Evolutionary conservation across 2,329 filamentous ascomycete species (phyloP), one percentile per base, ranked within the genome.

Genomic region (Dothiorella sarmentorum): DNA sequence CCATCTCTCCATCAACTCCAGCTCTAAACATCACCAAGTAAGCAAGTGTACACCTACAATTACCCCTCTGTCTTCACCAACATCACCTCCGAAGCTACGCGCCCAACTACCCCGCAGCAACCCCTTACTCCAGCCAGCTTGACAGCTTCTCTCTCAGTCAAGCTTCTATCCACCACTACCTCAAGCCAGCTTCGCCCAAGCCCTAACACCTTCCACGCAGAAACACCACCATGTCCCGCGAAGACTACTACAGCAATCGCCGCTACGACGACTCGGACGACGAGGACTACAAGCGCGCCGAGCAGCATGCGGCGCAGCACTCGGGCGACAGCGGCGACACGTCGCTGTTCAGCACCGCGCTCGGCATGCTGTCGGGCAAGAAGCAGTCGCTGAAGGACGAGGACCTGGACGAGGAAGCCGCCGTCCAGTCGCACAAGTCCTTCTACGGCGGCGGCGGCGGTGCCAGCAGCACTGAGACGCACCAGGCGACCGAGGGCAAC

Each of bases 381-480:
- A 78, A 82, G 67, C 75, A 79, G 24, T 70, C 75, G 18, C 71
- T 81, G 35, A 69, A 77, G 37, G 73, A 79, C 37, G 77, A 82
- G 57, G 78, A 82, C 31, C 68, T 88, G 17, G 81, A 89, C 64
- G 84, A 88, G 69, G 71, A 83, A 52, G 77, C 90, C 61, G 87
- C 88, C 17, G 83, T 93, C 20, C 79, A 83, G 65, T 84, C 88
- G 64, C 91, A 97, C 77, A 82, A 91, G 76, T 81, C 88, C 60
- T 84, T 87, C 67, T 96, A 91, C 69, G 82, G 81, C 31, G 73
- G 73, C 52, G 77, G 80, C 20, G 76, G 79, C 17, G 74, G 78
- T 24, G 73, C 79, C 58, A 73, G 77, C 31, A 71, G 75, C 62
- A 72, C n/a, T n/a, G n/a, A n/a, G n/a, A n/a, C n/a, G n/a, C n/a